Base-by-base conservation (phyloP, 1,284 basidiomycete species). In the Farysia itapuensis region DNA sequence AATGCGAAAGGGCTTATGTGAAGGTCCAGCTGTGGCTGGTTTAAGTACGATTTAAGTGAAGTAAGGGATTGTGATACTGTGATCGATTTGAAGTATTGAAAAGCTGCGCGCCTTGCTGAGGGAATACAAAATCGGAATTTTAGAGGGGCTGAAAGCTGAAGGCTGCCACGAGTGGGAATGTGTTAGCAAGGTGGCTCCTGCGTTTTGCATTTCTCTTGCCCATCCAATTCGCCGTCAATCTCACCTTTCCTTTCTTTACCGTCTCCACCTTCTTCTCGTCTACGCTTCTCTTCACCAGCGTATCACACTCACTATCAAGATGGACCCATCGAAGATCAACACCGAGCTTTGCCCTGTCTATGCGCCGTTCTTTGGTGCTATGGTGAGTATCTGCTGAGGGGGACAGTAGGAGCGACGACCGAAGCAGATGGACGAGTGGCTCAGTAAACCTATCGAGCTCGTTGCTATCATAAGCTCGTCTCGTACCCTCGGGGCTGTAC, bases 311-410 rank as follows among this genome's bases (percentile, higher is more conserved):
- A 42, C n/a, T 28, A 39, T 34, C 49, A 59, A 52, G 39, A 68
- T 70, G 65, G 56, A 60, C 39, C 48, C 64, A 31, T 47, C 54
- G 38, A 53, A 64, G 18, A 67, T 71, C 54, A 73, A 73, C 66
- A 58, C 60, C 26, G 71, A 73, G 48, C 64, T 74, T 15, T 74
- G 72, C 67, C 72, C 72, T 41, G 72, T 74, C 25, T 74, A 74
- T 80, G 89, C 92, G 60, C 92, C 94, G 72, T 96, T 97, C 83
- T 97, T 97, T 76, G 89, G 91, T 76, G 89, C 89, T 50, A 90
- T 95, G 90, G 89, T 89, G 68, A 77, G 87, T 73, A 18, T n/a
- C 25, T n/a, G n/a, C n/a, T n/a, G n/a, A n/a, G n/a, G n/a, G n/a
- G n/a, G n/a, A n/a, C n/a, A n/a, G n/a, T n/a, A n/a, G n/a, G n/a